Percentiles rank a stretch among this genome's conserved stretches.
phyloP scores from a whole-genome alignment of 495 filamentous ascomycete genomes.

The Penicillium desertorum region DNA sequence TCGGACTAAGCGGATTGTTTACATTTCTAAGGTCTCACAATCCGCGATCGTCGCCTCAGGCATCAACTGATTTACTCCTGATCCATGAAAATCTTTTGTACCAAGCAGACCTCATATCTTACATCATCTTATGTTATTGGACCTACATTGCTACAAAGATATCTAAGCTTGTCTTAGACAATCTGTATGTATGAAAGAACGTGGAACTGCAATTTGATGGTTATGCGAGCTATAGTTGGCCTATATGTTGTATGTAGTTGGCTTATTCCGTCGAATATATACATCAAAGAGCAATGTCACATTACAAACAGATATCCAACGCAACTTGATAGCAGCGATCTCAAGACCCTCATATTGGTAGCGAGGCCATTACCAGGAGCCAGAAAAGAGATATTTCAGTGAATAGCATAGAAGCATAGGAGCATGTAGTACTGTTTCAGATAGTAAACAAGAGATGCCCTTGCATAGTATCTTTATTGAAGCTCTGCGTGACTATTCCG shows the following conservation, averaged over 20 bases:
- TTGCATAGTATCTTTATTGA: background rate
- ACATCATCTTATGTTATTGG: background rate
- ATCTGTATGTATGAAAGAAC: background rate
- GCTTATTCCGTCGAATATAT: background rate
- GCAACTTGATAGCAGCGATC: background rate
- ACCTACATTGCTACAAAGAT: background rate
- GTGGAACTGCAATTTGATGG: background rate
- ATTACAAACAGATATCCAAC: background rate
- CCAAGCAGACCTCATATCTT: background rate
- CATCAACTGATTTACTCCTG: conserved; percentile 8
- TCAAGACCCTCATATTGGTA: background rate
- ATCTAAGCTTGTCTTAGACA: background rate
- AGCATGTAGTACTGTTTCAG: background rate
- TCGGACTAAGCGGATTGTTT: conserved; percentile 24
- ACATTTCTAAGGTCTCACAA: conserved; percentile 19
- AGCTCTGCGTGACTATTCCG: background rate
- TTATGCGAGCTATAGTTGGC: background rate
- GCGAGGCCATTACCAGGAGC: background rate
- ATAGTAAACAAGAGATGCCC: background rate
- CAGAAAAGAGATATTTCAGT: background rate
- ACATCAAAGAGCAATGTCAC: background rate
- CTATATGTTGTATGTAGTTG: background rate
- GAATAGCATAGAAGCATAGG: background rate
- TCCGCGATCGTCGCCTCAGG: conserved; percentile 29
- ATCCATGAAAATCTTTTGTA: background rate